These are phyloP conservation scores for Naganishia vishniacii DNA, from an alignment of 768 basidiomycete genomes.

Conservation along the genomic window DNA sequence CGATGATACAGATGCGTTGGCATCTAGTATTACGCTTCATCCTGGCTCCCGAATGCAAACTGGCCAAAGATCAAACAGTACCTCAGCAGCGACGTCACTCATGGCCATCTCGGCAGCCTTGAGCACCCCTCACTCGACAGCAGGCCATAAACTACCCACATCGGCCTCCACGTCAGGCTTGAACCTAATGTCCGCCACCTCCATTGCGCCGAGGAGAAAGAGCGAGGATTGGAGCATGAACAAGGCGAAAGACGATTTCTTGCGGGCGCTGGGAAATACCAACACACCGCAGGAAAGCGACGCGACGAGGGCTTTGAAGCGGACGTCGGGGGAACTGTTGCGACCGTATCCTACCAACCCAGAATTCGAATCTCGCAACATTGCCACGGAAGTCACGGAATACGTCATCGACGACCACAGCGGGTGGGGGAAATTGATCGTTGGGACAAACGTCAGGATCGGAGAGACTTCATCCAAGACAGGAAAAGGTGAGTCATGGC, in stretches of 20 bases:
- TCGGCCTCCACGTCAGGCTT: slow-evolving; percentile 16
- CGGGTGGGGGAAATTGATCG: slow-evolving; percentile 18
- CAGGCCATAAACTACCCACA: not conserved
- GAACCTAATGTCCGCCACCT: slow-evolving; percentile 24
- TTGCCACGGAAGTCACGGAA: not conserved
- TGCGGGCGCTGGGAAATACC: slow-evolving; percentile 11
- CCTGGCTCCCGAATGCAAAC: slow-evolving; percentile 15
- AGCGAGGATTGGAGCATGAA: slow-evolving; percentile 28
- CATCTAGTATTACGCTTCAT: slow-evolving; percentile 12
- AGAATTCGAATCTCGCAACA: not conserved
- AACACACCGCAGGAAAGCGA: slow-evolving; percentile 10
- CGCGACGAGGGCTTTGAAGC: slow-evolving; percentile 2
- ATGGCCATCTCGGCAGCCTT: slow-evolving; percentile 18
- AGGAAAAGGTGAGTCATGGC: slow-evolving; percentile 20
- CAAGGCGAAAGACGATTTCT: slow-evolving; percentile 20
- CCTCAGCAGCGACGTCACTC: slow-evolving; percentile 21
- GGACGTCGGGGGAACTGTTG: slow-evolving; percentile 16
- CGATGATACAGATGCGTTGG: slow-evolving; percentile 15
- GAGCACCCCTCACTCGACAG: not conserved
- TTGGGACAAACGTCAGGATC: slow-evolving; percentile 26
- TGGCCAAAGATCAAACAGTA: slow-evolving; percentile 21
- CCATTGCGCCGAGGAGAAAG: slow-evolving; percentile 22
- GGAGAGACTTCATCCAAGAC: slow-evolving; percentile 28
- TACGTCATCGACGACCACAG: slow-evolving; percentile 21
- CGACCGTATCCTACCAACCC: slow-evolving; percentile 1